Base-by-base conservation (phyloP, 768 basidiomycete species). In the Lactifluus piperatus region DNA sequence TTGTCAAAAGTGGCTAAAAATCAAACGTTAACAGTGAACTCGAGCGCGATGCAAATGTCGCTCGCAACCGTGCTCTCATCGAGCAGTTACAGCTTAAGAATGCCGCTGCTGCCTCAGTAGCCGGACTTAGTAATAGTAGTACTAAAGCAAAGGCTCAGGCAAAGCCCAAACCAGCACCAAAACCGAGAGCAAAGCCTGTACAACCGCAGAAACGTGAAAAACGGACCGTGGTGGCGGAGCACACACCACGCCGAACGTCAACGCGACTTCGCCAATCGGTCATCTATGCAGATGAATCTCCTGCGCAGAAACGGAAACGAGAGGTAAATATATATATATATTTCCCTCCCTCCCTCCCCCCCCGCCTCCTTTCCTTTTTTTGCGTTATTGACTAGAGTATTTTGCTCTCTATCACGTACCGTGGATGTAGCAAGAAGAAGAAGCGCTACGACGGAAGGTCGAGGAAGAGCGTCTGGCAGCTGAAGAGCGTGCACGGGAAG, bases 41-140 rank as follows among this genome's bases (percentile, higher is more conserved):
- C 22, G 85, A 90, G 64, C 83, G 90, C 20, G 83, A 88, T 68
- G 84, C 82, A 9, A 92, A 90, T 66, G 90, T 92, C 46, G 88
- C 86, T 13, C 80, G 86, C 51, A 93, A 93, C 68, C 83, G 81
- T 44, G 84, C 81, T 3, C 74, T 91, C 9, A 76, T 93, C 37
- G 83, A 87, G 63, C 72, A 88, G 66, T 79, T 92, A 18, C 81
- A 87, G 18, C 75, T 89, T 32, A 79, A 81, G 65, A 79, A 80
- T 64, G 81, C 81, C 2, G 77, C 77, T 1, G 77, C 77, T 37
- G 71, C 74, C 5, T 69, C 73, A 16, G 74, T 88, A 8, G 76
- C 77, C 20, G 66, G 81, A 10, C 68, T 76, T 10, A 71, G 62
- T 18, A 81, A 39, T 1, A 18, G 3, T 18, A 39, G n/a, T 14